Percentiles rank a stretch among this genome's conserved stretches.
These are phyloP conservation scores for Xanthoconium stramineum DNA, from an alignment of 768 basidiomycete genomes.

Conservation along the genomic window DNA sequence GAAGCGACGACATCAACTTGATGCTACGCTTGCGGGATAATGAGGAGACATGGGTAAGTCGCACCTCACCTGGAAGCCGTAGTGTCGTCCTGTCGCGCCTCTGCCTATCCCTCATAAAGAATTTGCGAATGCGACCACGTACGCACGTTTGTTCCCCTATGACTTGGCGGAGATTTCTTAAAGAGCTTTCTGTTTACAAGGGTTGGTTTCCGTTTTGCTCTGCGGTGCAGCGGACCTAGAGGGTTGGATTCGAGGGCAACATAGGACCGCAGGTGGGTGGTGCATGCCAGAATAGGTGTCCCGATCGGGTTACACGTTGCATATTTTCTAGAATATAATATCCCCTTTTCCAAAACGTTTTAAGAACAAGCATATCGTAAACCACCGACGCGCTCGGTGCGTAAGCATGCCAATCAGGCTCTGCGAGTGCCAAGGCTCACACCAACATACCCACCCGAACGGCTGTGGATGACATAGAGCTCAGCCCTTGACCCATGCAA, in stretches of 20 bases:
- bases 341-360: conserved; percentile 8
- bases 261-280: conserved; percentile 22
- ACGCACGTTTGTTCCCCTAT: conserved; percentile 20
- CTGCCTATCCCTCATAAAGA: conserved; percentile 20
- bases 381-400: conserved; percentile 16
- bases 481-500: conserved; percentile 29
- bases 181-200: conserved; percentile 9
- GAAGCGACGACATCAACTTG: conserved; percentile 29
- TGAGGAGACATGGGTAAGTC: conserved; percentile 23
- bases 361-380: conserved; percentile 18
- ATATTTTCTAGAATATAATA: conserved; percentile 21
- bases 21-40: conserved; percentile 25
- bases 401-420: conserved; percentile 18
- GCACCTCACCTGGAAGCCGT: conserved; percentile 12
- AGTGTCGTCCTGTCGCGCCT: conserved; percentile 9
- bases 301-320: conserved; percentile 27
- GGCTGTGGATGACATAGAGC: conserved; percentile 11
- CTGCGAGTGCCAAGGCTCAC: conserved; percentile 11
- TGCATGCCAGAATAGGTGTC: conserved; percentile 19
- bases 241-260: conserved; percentile 17
- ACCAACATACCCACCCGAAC: not conserved
- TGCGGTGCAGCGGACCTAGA: conserved; percentile 19
- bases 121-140: conserved; percentile 19
- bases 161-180: conserved; percentile 22
- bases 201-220: conserved; percentile 18